Base-by-base conservation (phyloP, 148 eudicot species). In the Camellia sinensis region DNA sequence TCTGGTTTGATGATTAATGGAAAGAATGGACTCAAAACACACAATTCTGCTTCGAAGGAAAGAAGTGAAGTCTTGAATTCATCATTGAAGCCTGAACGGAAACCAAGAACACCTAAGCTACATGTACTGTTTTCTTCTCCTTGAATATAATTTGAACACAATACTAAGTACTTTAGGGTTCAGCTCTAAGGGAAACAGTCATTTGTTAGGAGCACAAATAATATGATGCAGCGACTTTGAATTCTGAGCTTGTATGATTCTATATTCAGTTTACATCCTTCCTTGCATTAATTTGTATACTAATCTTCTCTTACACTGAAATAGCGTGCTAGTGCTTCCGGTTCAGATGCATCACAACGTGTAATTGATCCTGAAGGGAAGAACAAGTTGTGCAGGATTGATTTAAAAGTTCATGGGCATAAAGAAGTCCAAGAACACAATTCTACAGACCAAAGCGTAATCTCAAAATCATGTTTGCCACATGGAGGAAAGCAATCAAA, bases 11-110 rank as follows among this genome's bases (percentile, higher is more conserved):
- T 78, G 73, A 59, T 73, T 60, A 67, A 82, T 74, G 80, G 48
- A 60, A 70, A 67, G 18, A 60, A 57, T 63, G 77, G 62, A 77
- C 68, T 71, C 79, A 46, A 59, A 64, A 70, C 45, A 18, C 41
- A 77, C 48, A 65, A 56, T 56, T 75, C 71, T 54, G 63, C 82
- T 64, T 53, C 82, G 54, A 53, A 64, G 76, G 84, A 29, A 17
- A 75, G 40, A 59, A 57, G 50, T 22, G 82, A 60, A 71, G 4
- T 80, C 74, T 43, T 59, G 7, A 73, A 40, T 71, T 71, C 66
- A 19, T 52, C 62, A 13, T 50, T 65, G 60, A 78, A 85, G 59
- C 52, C 84, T 53, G 13, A 46, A 40, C n/a, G 71, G 75, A 65
- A 65, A 50, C n/a, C n/a, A n/a, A n/a, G n/a, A n/a, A n/a, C n/a